Evolutionary conservation across 495 filamentous ascomycete genomes (phyloP), one percentile per base, ranked within the genome.

Genomic region (Lichina pygmaea): DNA sequence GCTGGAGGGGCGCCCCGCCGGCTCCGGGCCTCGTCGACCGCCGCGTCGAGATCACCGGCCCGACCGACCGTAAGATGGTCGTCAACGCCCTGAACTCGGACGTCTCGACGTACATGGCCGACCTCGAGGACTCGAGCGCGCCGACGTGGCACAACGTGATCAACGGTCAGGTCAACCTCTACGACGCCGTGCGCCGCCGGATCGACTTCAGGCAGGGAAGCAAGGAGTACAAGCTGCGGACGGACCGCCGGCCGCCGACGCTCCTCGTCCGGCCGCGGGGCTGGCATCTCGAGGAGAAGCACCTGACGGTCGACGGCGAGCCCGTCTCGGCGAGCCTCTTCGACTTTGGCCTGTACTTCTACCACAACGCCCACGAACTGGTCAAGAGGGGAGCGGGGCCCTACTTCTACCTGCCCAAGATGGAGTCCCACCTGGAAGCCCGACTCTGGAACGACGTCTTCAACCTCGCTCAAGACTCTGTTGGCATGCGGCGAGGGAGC

Each of bases 61-160:
- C 89, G 0, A 95, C 89, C 4, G 89, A 95, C 62, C 71, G 91
- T 49, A 99, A 95, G 73, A 99, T 99, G 89, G 84, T 99, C 37
- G 82, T 99, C 46, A 99, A 99, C 62, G 89, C 89, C 6, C 55
- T 99, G 58, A 99, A 99, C 61, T 77, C 86, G 36, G 73, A 95
- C 56, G 91, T 95, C 15, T 99, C 82, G 83, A 95, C 89, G 32
- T 99, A 99, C 59, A 99, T 99, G 89, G 91, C 89, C 31, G 89
- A 99, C 65, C 89, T 99, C 47, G 89, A 99, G 65, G 89, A 99
- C 59, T 95, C 89, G 5, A 93, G 72, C 59, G 89, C 91, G 24
- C 89, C 89, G 33, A 95, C 89, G 24, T 99, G 89, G 89, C 84
- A 93, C 43, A 99, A 95, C 68, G 94, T 99, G 86, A 73, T 94